Conservation (phyloP, 2,329 filamentous ascomycete species). For the Penicillium corylophilum region DNA sequence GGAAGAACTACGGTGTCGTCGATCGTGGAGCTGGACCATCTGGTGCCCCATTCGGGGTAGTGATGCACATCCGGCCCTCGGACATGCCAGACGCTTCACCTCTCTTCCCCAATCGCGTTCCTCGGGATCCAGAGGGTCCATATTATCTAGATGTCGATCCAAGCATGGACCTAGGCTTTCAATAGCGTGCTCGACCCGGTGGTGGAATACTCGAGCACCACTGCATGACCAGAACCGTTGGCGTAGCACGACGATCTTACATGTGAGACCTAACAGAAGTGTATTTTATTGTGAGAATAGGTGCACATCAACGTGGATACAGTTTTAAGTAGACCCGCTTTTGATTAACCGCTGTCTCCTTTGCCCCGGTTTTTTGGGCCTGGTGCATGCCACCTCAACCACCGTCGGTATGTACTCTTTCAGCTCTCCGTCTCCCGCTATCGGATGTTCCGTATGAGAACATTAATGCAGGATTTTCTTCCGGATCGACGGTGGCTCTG, state of each 20-base stretch:
- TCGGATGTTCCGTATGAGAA: neutral
- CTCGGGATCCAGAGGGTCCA: neutral
- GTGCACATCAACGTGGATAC: neutral
- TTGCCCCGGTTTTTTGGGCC: neutral
- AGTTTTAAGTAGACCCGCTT: neutral
- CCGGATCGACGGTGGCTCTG: neutral
- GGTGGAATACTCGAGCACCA: neutral
- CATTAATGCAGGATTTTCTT: neutral
- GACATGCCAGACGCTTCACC: neutral
- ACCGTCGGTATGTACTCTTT: neutral
- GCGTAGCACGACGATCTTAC: neutral
- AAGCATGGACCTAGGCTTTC: slow-evolving; percentile 9
- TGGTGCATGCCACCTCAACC: neutral
- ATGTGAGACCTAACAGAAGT: neutral
- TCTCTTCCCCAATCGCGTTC: neutral
- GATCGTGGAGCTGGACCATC: slow-evolving; percentile 19
- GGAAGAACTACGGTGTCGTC: slow-evolving; percentile 24
- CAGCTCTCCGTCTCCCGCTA: neutral
- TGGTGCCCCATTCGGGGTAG: slow-evolving; percentile 18
- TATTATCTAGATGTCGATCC: slow-evolving; percentile 17
- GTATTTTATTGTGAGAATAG: neutral
- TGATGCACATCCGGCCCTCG: slow-evolving; percentile 11
- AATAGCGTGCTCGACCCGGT: neutral
- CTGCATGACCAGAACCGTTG: neutral
- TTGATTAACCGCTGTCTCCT: neutral